Percentiles rank a stretch among this genome's conserved stretches.
phyloP scores from a whole-genome alignment of 208 protist genomes.

The Tritrichomonas musculus region DNA sequence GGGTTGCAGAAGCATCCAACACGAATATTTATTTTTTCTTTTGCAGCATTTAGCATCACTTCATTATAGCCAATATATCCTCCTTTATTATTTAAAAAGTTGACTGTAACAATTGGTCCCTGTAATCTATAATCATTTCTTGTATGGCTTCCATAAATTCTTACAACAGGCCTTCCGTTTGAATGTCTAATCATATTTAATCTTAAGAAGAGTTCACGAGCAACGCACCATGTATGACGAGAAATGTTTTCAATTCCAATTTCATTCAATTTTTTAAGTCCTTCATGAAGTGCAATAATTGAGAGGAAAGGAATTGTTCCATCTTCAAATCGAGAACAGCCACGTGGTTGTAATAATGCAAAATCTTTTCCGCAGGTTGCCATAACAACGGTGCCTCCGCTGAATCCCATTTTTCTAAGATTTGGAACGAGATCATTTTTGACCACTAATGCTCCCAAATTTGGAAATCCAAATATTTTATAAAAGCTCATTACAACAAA shows the following conservation, averaged over 20 bases:
- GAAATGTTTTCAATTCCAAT: constrained; percentile 10
- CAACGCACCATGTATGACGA: not conserved
- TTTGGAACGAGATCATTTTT: not conserved
- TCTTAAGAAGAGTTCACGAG: not conserved
- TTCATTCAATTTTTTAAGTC: not conserved
- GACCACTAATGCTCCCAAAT: constrained; percentile 33
- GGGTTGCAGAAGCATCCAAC: constrained; percentile 38
- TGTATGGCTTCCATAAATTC: not conserved
- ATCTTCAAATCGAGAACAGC: constrained; percentile 36
- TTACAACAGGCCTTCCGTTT: constrained; percentile 26
- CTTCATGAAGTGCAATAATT: not conserved
- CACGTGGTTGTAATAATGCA: not conserved
- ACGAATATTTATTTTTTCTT: constrained; percentile 20
- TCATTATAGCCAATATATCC: constrained; percentile 19
- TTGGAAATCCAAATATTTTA: constrained; percentile 31
- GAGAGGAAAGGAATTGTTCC: constrained; percentile 32
- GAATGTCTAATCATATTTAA: not conserved
- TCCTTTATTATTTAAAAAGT: not conserved
- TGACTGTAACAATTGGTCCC: constrained; percentile 12
- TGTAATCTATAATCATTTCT: not conserved
- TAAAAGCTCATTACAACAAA: constrained; percentile 38
- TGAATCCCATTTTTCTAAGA: not conserved
- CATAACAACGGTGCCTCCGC: constrained; percentile 27
- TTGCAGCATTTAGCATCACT: not conserved
- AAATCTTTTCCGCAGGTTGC: constrained; percentile 1